Percentiles rank a stretch among this genome's conserved stretches.
These are phyloP conservation scores for Lasiosphaeria miniovina DNA, from an alignment of 495 filamentous ascomycete genomes.

Conservation along the genomic window DNA sequence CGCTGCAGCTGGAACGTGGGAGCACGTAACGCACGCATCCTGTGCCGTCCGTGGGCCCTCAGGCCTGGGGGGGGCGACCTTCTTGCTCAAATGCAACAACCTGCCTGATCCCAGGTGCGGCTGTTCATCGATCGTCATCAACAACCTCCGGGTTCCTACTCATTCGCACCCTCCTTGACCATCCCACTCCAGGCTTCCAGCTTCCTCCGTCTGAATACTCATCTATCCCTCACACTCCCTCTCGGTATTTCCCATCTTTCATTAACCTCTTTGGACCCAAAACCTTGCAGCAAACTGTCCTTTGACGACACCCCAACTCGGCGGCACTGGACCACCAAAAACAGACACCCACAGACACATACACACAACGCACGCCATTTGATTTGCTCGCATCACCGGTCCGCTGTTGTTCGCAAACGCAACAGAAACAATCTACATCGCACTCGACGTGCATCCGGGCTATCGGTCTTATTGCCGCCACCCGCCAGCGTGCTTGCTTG, in stretches of 20 bases:
- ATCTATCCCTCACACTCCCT: constrained; percentile 32
- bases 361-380: constrained; percentile 3
- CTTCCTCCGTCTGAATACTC: constrained; percentile 19
- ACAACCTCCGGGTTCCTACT: constrained; percentile 22
- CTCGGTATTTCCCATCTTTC: constrained; percentile 32
- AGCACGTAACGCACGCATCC: neutral
- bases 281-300: constrained; percentile 24
- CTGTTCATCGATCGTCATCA: constrained; percentile 27
- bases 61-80: constrained; percentile 12
- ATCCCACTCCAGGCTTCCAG: constrained; percentile 14
- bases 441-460: constrained; percentile 49
- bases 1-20: constrained; percentile 11
- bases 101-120: constrained; percentile 18
- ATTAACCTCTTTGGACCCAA: constrained; percentile 33
- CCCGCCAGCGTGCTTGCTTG: constrained; percentile 8
- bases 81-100: constrained; percentile 7
- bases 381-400: constrained; percentile 8
- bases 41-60: neutral
- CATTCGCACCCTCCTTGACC: constrained; percentile 29
- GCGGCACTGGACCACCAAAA: constrained; percentile 25
- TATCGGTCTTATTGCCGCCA: constrained; percentile 12
- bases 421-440: constrained; percentile 27
- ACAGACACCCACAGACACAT: constrained; percentile 8
- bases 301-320: constrained; percentile 26
- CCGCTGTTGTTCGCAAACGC: constrained; percentile 15